phyloP scores from a whole-genome alignment of 2,329 filamentous ascomycete genomes.

The Xylariaceae sp. region DNA sequence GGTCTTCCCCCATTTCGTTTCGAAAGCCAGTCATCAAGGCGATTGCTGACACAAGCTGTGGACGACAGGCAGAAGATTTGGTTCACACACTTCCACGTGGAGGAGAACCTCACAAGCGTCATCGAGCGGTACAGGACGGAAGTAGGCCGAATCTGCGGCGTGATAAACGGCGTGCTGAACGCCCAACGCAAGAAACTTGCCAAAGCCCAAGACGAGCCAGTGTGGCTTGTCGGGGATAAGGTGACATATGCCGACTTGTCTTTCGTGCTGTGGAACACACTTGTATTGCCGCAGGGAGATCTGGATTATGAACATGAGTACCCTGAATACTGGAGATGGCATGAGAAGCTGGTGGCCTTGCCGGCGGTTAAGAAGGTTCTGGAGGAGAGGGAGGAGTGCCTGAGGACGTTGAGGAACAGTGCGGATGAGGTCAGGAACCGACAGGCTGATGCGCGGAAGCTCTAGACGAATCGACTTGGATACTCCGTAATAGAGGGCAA shows the following conservation, averaged over 20 bases:
- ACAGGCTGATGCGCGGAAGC: slow-evolving; percentile 6
- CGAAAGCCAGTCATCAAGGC: too few relatives aligned
- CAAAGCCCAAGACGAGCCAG: slow-evolving; percentile 5
- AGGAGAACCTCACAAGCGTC: slow-evolving; percentile 27
- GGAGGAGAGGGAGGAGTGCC: slow-evolving; percentile 15
- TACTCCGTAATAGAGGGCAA: too few relatives aligned
- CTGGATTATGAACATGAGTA: slow-evolving; percentile 14
- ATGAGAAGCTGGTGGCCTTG: slow-evolving; percentile 7
- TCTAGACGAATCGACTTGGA: not conserved
- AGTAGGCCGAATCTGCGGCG: slow-evolving; percentile 14
- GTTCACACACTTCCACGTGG: slow-evolving; percentile 35
- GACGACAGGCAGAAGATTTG: slow-evolving; percentile 33
- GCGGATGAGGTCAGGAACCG: slow-evolving; percentile 1
- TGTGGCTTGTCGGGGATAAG: slow-evolving; percentile 24
- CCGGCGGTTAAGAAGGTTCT: slow-evolving; percentile 16
- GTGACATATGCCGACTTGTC: slow-evolving; percentile 23
- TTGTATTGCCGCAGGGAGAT: not conserved
- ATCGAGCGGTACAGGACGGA: slow-evolving; percentile 30
- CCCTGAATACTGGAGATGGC: slow-evolving; percentile 15
- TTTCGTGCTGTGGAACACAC: slow-evolving; percentile 20
- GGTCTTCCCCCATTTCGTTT: not conserved
- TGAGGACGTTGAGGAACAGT: slow-evolving; percentile 17
- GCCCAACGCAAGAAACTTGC: slow-evolving; percentile 9
- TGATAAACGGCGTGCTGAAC: slow-evolving; percentile 12
- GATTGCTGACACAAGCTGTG: too few relatives aligned